Evolutionary conservation across 2,329 filamentous ascomycete species (phyloP).

Genomic region (Exophiala viscosa): DNA sequence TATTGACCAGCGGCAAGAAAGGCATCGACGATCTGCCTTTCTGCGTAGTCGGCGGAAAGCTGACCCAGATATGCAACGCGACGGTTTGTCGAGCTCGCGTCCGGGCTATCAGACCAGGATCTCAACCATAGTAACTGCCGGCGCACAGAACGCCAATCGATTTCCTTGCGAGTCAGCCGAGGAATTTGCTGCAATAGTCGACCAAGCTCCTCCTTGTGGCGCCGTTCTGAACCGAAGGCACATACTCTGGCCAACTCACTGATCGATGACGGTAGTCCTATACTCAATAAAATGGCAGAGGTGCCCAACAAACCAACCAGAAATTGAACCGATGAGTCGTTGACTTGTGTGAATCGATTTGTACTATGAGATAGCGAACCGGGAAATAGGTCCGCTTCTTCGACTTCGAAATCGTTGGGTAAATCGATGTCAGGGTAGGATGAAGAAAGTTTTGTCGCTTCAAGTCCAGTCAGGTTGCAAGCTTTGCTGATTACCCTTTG

Average conservation of each 20-base stretch:
- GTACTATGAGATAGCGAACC: slow-evolving; percentile 38
- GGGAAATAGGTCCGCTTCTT: slow-evolving; percentile 40
- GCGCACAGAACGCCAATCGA: slow-evolving; percentile 49
- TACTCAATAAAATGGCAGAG: slow-evolving; percentile 36
- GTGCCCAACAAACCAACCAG: slow-evolving; percentile 41
- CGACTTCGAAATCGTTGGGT: slow-evolving; percentile 32
- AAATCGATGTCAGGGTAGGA: slow-evolving; percentile 14
- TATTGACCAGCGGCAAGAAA: slow-evolving; percentile 49
- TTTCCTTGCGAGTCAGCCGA: slow-evolving; percentile 42
- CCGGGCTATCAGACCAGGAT: slow-evolving; percentile 49
- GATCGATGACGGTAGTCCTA: slow-evolving; percentile 38
- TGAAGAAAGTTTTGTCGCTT: slow-evolving; percentile 8
- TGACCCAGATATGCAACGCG: slow-evolving; percentile 15
- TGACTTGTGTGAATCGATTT: slow-evolving; percentile 43
- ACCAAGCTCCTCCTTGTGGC: slow-evolving; percentile 52
- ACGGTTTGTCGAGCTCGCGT: slow-evolving; percentile 25
- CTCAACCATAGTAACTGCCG: slow-evolving; percentile 58
- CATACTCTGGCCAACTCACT: slow-evolving; percentile 46
- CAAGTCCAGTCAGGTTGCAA: slow-evolving; percentile 48
- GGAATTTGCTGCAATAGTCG: slow-evolving; percentile 50
- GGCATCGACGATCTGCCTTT: slow-evolving; percentile 56
- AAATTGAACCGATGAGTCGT: slow-evolving; percentile 38
- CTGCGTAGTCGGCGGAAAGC: slow-evolving; percentile 35
- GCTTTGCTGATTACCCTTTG: slow-evolving; percentile 12
- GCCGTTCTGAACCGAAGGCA: slow-evolving; percentile 50